These are phyloP conservation scores for Yamadazyma triangularis DNA, from an alignment of 1,139 yeast species.

Conservation along the genomic window DNA sequence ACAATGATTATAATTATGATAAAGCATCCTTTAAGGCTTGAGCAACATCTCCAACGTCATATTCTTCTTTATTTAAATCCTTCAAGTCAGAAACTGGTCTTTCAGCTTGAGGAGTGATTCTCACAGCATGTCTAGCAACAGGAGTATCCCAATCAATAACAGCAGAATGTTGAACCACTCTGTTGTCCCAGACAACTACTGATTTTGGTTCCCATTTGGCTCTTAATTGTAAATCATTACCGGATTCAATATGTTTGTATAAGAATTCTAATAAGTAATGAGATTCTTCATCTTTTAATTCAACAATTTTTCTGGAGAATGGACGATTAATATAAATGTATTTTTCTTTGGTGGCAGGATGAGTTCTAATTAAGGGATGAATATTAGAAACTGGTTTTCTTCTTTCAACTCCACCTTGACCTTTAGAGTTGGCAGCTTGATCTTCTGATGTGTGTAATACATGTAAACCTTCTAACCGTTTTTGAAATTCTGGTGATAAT, in stretches of 20 bases:
- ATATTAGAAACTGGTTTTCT: slow-evolving; percentile 54
- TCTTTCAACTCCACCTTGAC: slow-evolving; percentile 58
- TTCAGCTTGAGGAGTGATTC: slow-evolving; percentile 67
- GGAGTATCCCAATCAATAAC: slow-evolving; percentile 54
- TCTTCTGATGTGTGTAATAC: slow-evolving; percentile 68
- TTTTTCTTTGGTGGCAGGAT: slow-evolving; percentile 65
- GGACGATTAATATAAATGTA: slow-evolving; percentile 55
- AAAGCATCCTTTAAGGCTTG: slow-evolving; percentile 27
- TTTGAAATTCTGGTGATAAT: slow-evolving; percentile 55
- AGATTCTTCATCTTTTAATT: slow-evolving; percentile 62
- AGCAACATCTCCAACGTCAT: slow-evolving; percentile 31
- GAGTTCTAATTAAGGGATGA: slow-evolving; percentile 66
- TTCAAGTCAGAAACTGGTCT: slow-evolving; percentile 33
- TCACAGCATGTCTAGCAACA: slow-evolving; percentile 60
- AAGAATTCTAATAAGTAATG: slow-evolving; percentile 51
- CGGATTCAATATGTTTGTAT: slow-evolving; percentile 42
- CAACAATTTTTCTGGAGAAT: slow-evolving; percentile 59
- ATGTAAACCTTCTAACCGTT: slow-evolving; percentile 49
- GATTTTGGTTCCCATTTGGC: slow-evolving; percentile 44
- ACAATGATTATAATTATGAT: too few species aligned
- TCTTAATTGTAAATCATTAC: slow-evolving; percentile 38
- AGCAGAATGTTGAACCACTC: slow-evolving; percentile 62
- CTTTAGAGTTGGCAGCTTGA: slow-evolving; percentile 55
- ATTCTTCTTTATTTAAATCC: slow-evolving; percentile 24
- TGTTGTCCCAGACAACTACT: slow-evolving; percentile 70